Evolutionary conservation across 148 eudicot species (phyloP).

Genomic region (Camellia granthamiana): DNA sequence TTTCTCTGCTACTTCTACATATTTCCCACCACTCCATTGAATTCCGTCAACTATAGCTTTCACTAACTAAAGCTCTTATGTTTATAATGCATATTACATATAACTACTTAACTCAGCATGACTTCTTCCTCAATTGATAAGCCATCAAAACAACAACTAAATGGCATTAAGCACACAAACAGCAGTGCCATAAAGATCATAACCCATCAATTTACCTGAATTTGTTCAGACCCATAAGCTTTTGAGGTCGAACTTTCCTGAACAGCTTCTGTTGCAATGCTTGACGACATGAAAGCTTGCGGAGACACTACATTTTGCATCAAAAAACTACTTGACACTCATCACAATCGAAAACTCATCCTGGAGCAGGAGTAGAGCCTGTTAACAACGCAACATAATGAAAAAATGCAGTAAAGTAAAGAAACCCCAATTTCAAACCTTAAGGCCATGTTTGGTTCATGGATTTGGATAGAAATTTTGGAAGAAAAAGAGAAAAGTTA

Average conservation of each 20-base stretch:
- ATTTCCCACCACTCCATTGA: no score
- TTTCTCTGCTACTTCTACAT: no score
- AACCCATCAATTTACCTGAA: background rate
- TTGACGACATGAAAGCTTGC: constrained; percentile 18
- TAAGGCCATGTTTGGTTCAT: no score
- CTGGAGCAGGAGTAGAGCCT: constrained; percentile 27
- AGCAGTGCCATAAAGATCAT: background rate
- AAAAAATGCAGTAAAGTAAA: background rate
- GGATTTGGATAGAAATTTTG: no score
- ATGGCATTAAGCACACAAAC: no score
- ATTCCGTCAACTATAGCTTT: no score
- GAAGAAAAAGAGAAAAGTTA: no score
- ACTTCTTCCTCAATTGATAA: background rate
- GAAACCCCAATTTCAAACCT: background rate
- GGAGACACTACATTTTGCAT: constrained; percentile 43
- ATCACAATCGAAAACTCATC: constrained; percentile 37
- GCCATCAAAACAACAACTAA: background rate
- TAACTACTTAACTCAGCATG: background rate
- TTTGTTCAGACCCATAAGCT: constrained; percentile 57
- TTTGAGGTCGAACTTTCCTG: constrained; percentile 38
- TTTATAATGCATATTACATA: no score
- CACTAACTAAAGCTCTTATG: no score
- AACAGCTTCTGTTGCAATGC: constrained; percentile 38
- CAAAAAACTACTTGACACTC: constrained; percentile 31
- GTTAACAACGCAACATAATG: background rate